These are phyloP conservation scores for Plenodomus tracheiphilus DNA, from an alignment of 2,329 filamentous ascomycete genomes.

Conservation along the genomic window DNA sequence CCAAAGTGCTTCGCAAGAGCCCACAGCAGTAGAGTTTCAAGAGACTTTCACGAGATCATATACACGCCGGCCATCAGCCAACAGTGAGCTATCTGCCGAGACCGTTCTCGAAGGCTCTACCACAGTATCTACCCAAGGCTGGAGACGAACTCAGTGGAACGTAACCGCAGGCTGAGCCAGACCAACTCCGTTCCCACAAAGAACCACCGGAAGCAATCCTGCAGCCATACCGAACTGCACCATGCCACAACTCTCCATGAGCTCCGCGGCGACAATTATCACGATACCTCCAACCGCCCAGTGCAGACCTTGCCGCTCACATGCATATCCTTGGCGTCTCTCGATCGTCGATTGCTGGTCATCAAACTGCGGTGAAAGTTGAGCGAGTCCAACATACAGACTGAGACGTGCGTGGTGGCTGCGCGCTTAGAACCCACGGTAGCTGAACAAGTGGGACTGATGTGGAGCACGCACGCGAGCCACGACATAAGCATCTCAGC, in stretches of 20 bases:
- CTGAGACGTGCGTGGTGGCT: background rate
- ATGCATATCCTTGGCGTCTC: background rate
- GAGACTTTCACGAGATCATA: conserved; percentile 21
- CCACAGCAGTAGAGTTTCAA: conserved; percentile 3
- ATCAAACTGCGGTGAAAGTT: background rate
- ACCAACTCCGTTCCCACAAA: conserved; percentile 1
- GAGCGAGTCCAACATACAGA: background rate
- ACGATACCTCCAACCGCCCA: background rate
- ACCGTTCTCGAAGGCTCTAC: conserved; percentile 26
- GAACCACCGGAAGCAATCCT: conserved; percentile 1
- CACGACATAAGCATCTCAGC: background rate
- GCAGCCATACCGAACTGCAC: background rate
- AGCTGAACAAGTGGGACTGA: background rate
- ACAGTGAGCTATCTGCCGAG: conserved; percentile 18
- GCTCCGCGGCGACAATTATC: background rate
- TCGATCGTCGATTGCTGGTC: background rate
- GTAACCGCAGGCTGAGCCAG: conserved; percentile 32
- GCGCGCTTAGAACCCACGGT: background rate
- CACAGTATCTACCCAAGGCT: conserved; percentile 34
- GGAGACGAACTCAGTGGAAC: conserved; percentile 42
- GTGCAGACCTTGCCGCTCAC: background rate
- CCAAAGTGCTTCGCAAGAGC: conserved; percentile 18
- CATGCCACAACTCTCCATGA: background rate
- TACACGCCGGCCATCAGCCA: conserved; percentile 31
- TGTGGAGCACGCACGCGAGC: no score